Base-by-base conservation (phyloP, 352 stramenopile genomes). In the Globisporangium radiosum region DNA sequence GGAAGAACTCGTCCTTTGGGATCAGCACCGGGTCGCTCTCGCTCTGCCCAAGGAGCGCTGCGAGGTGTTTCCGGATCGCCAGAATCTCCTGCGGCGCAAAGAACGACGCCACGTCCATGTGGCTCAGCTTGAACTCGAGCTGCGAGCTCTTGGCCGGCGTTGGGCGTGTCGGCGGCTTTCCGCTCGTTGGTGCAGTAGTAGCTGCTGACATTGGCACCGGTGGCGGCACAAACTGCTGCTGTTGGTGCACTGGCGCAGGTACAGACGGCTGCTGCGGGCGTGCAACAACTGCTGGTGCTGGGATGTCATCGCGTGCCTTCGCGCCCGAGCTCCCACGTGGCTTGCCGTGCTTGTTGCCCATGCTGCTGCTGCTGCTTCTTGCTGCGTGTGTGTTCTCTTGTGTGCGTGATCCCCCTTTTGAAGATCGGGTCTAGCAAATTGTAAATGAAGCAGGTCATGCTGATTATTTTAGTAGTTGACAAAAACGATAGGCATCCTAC, bases 261-360 rank as follows among this genome's bases (percentile, higher is more conserved):
- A 61, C 47, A 43, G 64, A 42, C 38, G 61, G 50, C 37, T 56
- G 56, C 17, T 63, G 60, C 57, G 63, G 51, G 52, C 65, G 63
- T 1, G 54, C 8, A 25, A 25, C 25, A 25, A 25, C 25, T 25
- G 33, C 52, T 50, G 36, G 61, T 19, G 45, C 37, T 5, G 68
- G 54, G 42, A 64, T n/a, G 39, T 70, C 64, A 13, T 62, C 52
- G 47, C 69, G 50, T 7, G 19, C 42, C 49, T 52, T 62, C n/a
- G 60, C 50, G 52, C 48, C 56, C 57, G 65, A 65, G 66, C 73
- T 63, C 11, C 52, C 53, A 39, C 72, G 64, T 54, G 70, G 72
- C 63, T 94, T 94, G 44, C 66, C 80, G 38, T 90, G 84, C 68
- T 94, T 94, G 77, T 92, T 94, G 37, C 85, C 85, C 85, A 94